These are phyloP conservation scores for Rhodotorula sp. DNA, from an alignment of 1,284 basidiomycete species.

Conservation along the genomic window DNA sequence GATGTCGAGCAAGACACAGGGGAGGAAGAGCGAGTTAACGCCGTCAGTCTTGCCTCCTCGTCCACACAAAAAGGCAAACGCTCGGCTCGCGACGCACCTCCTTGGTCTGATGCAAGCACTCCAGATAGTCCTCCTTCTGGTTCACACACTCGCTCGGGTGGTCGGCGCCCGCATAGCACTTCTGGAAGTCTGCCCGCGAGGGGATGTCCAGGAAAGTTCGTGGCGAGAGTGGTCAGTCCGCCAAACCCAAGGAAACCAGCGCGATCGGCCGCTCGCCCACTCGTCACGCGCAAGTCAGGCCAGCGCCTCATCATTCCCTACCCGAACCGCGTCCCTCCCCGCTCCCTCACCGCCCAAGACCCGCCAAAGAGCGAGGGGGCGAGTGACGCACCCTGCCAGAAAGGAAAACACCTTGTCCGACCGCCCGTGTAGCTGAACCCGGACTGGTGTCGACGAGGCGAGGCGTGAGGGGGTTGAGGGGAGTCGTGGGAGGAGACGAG, in stretches of 20 bases:
- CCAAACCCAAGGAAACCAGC: not conserved
- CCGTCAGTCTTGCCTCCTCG: not conserved
- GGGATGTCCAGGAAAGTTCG: not conserved
- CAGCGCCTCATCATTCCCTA: not conserved
- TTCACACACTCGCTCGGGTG: constrained; percentile 67
- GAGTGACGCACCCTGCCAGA: constrained; percentile 69
- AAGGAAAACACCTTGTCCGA: constrained; percentile 82
- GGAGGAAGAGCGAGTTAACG: not conserved
- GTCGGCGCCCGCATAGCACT: constrained; percentile 88
- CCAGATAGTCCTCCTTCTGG: constrained; percentile 83
- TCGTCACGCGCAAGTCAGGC: too few relatives aligned
- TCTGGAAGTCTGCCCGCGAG: constrained; percentile 50
- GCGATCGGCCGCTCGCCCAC: not conserved
- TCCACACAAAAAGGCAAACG: not conserved
- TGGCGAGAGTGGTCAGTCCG: not conserved
- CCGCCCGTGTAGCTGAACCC: constrained; percentile 69
- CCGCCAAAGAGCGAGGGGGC: not conserved
- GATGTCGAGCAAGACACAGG: not conserved
- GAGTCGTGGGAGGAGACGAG: constrained; percentile 1
- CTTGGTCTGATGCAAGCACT: constrained; percentile 87
- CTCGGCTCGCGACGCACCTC: constrained; percentile 60
- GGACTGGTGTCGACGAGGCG: constrained; percentile 48
- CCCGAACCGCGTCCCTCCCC: not conserved
- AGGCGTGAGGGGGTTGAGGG: not conserved
- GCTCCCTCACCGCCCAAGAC: constrained; percentile 1